Base-by-base conservation (phyloP, 305 asterid species). In the Nicotiana rustica region DNA sequence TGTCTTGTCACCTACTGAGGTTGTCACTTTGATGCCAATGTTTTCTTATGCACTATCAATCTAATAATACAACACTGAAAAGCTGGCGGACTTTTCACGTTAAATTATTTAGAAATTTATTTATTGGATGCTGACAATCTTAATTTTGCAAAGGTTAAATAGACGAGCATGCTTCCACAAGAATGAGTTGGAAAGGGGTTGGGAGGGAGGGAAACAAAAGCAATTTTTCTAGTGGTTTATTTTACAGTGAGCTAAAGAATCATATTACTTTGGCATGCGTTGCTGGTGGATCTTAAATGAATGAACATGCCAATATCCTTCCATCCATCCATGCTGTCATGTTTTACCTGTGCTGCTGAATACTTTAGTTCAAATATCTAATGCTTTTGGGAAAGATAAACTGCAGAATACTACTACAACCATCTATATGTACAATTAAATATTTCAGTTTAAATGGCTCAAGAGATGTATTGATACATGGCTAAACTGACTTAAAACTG, bases 1-100 rank as follows among this genome's bases (percentile, higher is more conserved):
- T 85, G 95, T 92, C 88, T 95, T 95, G 85, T 97, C 99, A 35
- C 91, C 98, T 78, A 90, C 97, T 70, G 98, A 95, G 99, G 99
- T 96, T 91, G n/a, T 41, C 33, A 79, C 38, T 31, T 57, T 17
- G 82, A 61, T 79, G 33, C 73, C 70, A 64, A 38, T 36, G 75
- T 64, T 25, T 61, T 64, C 76, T 36, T 25, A 64, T 65, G 64
- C 76, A 64, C 14, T 44, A 52, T 75, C 79, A 52, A 12, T 75
- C 31, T 19, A 52, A 29, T 52, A 25, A 52, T 75, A 29, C 56
- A 76, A 65, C 80, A 55, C 17, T 52, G 10, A 75, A 75, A 41
- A 75, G 29, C 47, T 55, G 33, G 52, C 66, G 5, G n/a, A 15
- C 29, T 4, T 15, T 17, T 17, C 55, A 55, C 10, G 49, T 76